Percentiles rank a stretch among this genome's conserved stretches.
phyloP scores from a whole-genome alignment of 2,329 filamentous ascomycete genomes.

The Fusarium oligoseptatum region DNA sequence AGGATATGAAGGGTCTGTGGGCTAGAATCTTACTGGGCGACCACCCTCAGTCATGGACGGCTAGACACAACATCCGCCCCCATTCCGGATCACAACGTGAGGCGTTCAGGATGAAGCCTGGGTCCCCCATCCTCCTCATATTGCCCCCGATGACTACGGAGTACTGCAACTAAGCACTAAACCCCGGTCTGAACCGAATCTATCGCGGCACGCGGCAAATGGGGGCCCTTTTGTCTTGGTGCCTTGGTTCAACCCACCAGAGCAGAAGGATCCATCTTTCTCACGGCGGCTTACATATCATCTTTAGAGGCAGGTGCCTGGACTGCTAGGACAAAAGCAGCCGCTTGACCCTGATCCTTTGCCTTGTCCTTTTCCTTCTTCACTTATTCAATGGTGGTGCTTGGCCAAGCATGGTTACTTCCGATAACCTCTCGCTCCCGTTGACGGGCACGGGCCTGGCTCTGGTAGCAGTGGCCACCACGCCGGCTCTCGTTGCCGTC shows the following conservation, averaged over 20 bases:
- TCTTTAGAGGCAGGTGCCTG: slow-evolving; percentile 25
- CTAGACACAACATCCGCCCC: slow-evolving; percentile 11
- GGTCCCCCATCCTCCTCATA: neutral
- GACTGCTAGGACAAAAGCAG: slow-evolving; percentile 21
- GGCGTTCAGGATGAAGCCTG: neutral
- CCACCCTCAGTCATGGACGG: neutral
- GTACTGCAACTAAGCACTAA: slow-evolving; percentile 2
- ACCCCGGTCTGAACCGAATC: neutral
- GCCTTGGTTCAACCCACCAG: slow-evolving; percentile 34
- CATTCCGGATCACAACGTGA: neutral
- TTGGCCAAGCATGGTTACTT: slow-evolving; percentile 29
- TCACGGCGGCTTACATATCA: slow-evolving; percentile 34
- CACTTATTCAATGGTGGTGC: neutral
- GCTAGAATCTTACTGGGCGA: neutral
- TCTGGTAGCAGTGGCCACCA: slow-evolving; percentile 52
- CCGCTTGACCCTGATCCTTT: slow-evolving; percentile 9
- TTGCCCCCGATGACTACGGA: neutral
- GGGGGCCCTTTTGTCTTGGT: slow-evolving; percentile 19
- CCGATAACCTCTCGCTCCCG: slow-evolving; percentile 37
- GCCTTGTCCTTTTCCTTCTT: neutral
- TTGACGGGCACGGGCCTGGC: slow-evolving; percentile 52
- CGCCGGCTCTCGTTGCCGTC: slow-evolving; percentile 54
- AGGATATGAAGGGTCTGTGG: slow-evolving; percentile 13
- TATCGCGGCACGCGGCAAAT: slow-evolving; percentile 8
- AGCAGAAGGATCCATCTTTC: slow-evolving; percentile 22